Percentiles rank a stretch among this genome's conserved stretches.
Conservation (phyloP, 2,329 filamentous ascomycete species). For the Aspergillus hortae region DNA sequence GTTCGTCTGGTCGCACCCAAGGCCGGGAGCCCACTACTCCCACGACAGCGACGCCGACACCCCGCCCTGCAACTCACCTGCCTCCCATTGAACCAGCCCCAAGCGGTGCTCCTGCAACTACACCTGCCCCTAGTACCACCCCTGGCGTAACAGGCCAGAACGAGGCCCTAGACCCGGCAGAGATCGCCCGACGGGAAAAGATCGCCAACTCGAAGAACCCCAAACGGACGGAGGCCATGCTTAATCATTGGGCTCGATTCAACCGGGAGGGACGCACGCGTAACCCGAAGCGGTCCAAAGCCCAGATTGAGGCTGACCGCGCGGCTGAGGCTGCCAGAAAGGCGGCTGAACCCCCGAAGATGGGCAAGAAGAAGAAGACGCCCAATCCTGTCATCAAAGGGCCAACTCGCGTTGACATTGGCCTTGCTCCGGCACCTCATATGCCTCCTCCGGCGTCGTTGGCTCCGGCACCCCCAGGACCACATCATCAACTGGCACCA, state of each 20-base stretch:
- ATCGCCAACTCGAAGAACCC: constrained; percentile 44
- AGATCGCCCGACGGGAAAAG: constrained; percentile 34
- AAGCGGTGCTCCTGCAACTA: constrained; percentile 7
- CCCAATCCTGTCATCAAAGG: constrained; percentile 16
- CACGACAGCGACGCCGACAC: background rate
- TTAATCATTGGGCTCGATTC: constrained; percentile 44
- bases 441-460: constrained; percentile 13
- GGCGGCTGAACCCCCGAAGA: constrained; percentile 23
- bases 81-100: constrained; percentile 20
- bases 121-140: constrained; percentile 7
- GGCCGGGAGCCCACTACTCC: constrained; percentile 18
- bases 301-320: constrained; percentile 42
- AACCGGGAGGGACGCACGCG: constrained; percentile 41
- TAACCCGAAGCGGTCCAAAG: constrained; percentile 43
- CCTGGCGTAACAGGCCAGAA: constrained; percentile 15
- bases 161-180: constrained; percentile 24
- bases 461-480: constrained; percentile 13
- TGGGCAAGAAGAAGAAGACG: constrained; percentile 25
- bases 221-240: constrained; percentile 43
- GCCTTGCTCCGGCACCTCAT: constrained; percentile 16
- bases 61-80: constrained; percentile 14
- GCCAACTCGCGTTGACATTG: constrained; percentile 16
- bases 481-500: constrained; percentile 17
- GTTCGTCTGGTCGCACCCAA: constrained; percentile 3
- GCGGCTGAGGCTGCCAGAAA: constrained; percentile 27